phyloP scores from a whole-genome alignment of 75 land plant genomes.

The Pseudotsuga menziesii region DNA sequence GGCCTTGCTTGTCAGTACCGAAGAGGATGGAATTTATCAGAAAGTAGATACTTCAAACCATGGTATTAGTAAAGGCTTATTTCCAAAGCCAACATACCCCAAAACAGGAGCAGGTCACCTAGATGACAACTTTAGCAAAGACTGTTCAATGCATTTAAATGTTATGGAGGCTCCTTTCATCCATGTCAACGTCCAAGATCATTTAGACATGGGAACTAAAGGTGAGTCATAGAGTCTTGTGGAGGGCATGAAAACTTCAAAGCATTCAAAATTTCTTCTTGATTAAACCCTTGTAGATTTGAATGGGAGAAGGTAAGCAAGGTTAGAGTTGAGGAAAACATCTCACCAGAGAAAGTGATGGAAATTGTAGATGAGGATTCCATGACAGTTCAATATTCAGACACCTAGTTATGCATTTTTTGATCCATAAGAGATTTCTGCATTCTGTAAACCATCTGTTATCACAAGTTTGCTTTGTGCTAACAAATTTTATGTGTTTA shows the following conservation, averaged over 20 bases:
- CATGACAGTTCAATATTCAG: slow-evolving; percentile 23
- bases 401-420: slow-evolving; percentile 44
- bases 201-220: slow-evolving; percentile 26
- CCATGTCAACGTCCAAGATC: slow-evolving; percentile 19
- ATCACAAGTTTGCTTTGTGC: background rate
- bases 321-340: slow-evolving; percentile 26
- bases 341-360: slow-evolving; percentile 11
- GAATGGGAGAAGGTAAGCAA: slow-evolving; percentile 22
- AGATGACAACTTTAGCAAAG: slow-evolving; percentile 9
- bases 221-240: slow-evolving; percentile 3
- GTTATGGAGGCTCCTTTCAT: slow-evolving; percentile 14
- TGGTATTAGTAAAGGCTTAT: slow-evolving; percentile 36
- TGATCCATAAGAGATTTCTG: background rate
- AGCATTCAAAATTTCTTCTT: slow-evolving; percentile 19
- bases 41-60: slow-evolving; percentile 50
- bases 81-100: slow-evolving; percentile 11
- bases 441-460: background rate
- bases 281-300: slow-evolving; percentile 8
- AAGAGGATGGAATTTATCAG: slow-evolving; percentile 33
- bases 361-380: slow-evolving; percentile 15
- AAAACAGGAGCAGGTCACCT: slow-evolving; percentile 10
- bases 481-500: slow-evolving; percentile 8
- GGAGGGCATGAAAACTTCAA: slow-evolving; percentile 1
- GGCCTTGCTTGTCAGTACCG: slow-evolving; percentile 14
- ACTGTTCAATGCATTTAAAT: slow-evolving; percentile 14